A percentile compares a stretch with the other conserved stretches of the same genome.
phyloP scores from a whole-genome alignment of 345 rosid species.

The Aurinia saxatilis region DNA sequence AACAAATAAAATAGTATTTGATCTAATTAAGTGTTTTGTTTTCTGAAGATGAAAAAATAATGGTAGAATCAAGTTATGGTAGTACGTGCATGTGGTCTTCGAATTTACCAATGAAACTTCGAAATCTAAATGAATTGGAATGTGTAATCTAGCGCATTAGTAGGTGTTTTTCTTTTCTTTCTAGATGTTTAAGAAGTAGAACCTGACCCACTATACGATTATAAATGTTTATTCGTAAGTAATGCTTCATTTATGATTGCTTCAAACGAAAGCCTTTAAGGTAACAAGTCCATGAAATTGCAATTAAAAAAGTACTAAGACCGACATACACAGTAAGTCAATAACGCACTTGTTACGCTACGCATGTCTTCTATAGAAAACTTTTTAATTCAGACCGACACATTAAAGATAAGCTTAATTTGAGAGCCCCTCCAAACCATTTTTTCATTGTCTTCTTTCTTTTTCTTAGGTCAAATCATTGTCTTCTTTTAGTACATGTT shows the following conservation, averaged over 20 bases:
- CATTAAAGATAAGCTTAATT: not conserved
- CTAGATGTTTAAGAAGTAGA: no score
- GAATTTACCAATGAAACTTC: constrained; percentile 13
- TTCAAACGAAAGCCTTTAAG: not conserved
- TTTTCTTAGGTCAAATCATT: no score
- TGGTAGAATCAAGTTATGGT: constrained; percentile 5
- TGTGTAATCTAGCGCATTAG: constrained; percentile 19
- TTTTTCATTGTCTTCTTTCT: no score
- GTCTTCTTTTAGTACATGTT: not conserved
- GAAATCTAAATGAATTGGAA: not conserved
- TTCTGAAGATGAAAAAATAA: no score
- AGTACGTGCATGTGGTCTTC: constrained; percentile 5
- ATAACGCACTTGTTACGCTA: constrained; percentile 16
- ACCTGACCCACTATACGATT: not conserved
- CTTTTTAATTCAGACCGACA: constrained; percentile 3
- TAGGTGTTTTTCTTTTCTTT: constrained; percentile 11
- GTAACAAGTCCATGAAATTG: not conserved
- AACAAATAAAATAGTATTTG: no score
- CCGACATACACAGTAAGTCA: constrained; percentile 17
- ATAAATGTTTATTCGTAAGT: not conserved
- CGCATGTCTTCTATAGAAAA: not conserved
- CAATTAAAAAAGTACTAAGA: not conserved
- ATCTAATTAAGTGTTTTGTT: no score
- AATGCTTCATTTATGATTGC: constrained; percentile 19
- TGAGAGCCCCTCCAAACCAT: no score